Base-by-base conservation (phyloP, 495 filamentous ascomycete genomes). In the Aspergillus avenaceus region DNA sequence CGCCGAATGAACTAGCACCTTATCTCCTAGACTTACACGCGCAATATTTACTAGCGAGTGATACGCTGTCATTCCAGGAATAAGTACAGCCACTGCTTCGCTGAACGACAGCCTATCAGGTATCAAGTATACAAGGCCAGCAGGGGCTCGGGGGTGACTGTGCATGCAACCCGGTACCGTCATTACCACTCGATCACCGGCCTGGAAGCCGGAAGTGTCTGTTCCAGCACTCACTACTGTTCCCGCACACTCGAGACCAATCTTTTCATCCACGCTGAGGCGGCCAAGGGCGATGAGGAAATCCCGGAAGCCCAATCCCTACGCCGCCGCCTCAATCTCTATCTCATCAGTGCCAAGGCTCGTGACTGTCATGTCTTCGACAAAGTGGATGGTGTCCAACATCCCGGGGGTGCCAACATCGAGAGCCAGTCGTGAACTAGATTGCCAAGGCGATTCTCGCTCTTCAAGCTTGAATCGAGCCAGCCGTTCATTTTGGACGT, bases 171-270 rank as follows among this genome's bases (percentile, higher is more conserved):
- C 29, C 2, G 31, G 4, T 7, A 32, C 42, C 0, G 27, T 18
- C 42, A 59, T 48, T 25, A 19, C 37, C 3, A 64, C 63, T 19
- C 52, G 50, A 21, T 67, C 61, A 5, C 61, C 63, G 0, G 40
- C 32, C 19, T 42, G 26, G 24, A 59, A 11, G 5, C 8, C 13
- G 25, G 34, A 14, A 9, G 53, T 53, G 12, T 49, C 45, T 5
- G 32, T 24, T 5, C 71, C 71, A 7, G 65, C 60, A 21, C 62
- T 52, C 0, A 51, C 62, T 3, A 74, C 65, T 9, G 68, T 36
- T n/a, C 70, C 71, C 1, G 66, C 55, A 31, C 58, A 69, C 22
- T 69, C 70, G 8, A 47, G 26, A 12, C 58, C 62, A 5, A 67
- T 8, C 1, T 40, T 45, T 8, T 50, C 48, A 3, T 44, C 49